These are phyloP conservation scores for Orbilia brochopaga DNA, from an alignment of 2,329 filamentous ascomycete genomes.

Conservation along the genomic window DNA sequence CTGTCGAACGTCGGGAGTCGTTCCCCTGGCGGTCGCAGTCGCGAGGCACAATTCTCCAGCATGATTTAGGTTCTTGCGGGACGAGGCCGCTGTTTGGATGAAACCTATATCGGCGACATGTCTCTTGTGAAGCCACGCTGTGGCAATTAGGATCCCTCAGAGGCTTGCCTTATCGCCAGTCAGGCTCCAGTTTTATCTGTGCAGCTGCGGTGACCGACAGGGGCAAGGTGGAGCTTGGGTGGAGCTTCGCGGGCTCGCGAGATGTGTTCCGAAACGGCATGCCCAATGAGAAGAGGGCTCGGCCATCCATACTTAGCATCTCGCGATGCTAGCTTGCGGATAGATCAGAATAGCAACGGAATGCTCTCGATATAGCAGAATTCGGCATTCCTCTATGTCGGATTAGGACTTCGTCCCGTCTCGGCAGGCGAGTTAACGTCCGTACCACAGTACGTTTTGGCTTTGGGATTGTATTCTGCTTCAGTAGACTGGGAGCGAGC, in stretches of 20 bases:
- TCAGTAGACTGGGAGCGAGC: no score
- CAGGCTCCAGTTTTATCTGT: neutral
- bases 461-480: no score
- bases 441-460: no score
- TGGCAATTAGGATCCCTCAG: neutral
- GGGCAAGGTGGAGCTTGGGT: neutral
- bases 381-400: no score
- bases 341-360: no score
- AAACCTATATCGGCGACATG: slow-evolving; percentile 22
- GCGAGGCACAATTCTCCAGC: slow-evolving; percentile 37
- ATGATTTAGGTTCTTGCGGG: slow-evolving; percentile 10
- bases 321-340: neutral
- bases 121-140: slow-evolving; percentile 17
- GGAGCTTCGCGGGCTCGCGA: neutral
- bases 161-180: neutral
- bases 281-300: neutral
- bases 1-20: slow-evolving; percentile 30
- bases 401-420: no score
- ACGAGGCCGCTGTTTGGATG: slow-evolving; percentile 7
- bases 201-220: no score
- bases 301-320: neutral
- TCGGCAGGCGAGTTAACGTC: no score
- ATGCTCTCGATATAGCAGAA: no score
- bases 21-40: slow-evolving; percentile 30
- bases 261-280: neutral